phyloP scores from a whole-genome alignment of 2,329 filamentous ascomycete genomes.

The Penicillium sp. region DNA sequence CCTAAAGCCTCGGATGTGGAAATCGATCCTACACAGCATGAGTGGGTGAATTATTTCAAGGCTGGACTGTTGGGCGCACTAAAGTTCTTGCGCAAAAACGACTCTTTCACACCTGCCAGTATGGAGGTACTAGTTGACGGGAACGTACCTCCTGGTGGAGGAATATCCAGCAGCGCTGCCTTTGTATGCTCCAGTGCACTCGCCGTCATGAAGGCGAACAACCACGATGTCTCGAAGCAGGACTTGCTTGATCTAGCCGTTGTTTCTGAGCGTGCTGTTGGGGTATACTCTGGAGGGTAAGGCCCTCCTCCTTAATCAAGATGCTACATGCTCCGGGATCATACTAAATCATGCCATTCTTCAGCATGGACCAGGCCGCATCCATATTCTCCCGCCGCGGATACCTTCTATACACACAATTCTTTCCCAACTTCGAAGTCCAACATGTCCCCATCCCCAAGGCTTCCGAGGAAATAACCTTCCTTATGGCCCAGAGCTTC shows the following conservation, averaged over 20 bases:
- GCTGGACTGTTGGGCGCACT: slow-evolving; percentile 84
- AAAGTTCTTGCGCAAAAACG: slow-evolving; percentile 68
- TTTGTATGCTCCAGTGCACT: slow-evolving; percentile 90
- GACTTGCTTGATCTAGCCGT: slow-evolving; percentile 91
- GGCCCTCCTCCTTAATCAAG: slow-evolving; percentile 30
- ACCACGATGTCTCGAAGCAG: slow-evolving; percentile 83
- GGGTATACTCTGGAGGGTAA: slow-evolving; percentile 93
- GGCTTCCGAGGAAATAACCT: slow-evolving; percentile 81
- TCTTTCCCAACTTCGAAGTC: slow-evolving; percentile 77
- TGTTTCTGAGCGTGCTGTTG: slow-evolving; percentile 89
- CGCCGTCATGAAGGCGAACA: slow-evolving; percentile 85
- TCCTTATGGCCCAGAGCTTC: slow-evolving; percentile 93
- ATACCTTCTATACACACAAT: slow-evolving; percentile 87
- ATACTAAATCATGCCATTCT: background rate
- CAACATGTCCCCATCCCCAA: slow-evolving; percentile 81
- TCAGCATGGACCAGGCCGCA: slow-evolving; percentile 93
- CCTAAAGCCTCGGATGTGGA: slow-evolving; percentile 66
- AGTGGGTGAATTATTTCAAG: slow-evolving; percentile 99
- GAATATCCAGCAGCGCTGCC: slow-evolving; percentile 90
- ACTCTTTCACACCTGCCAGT: slow-evolving; percentile 69
- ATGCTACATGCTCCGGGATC: background rate
- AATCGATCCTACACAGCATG: slow-evolving; percentile 83
- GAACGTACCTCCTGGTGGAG: slow-evolving; percentile 88
- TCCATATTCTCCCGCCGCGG: slow-evolving; percentile 90
- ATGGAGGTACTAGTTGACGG: slow-evolving; percentile 92